Conservation (phyloP, 73 alveolate genomes). For the Paramecium sonneborni region DNA sequence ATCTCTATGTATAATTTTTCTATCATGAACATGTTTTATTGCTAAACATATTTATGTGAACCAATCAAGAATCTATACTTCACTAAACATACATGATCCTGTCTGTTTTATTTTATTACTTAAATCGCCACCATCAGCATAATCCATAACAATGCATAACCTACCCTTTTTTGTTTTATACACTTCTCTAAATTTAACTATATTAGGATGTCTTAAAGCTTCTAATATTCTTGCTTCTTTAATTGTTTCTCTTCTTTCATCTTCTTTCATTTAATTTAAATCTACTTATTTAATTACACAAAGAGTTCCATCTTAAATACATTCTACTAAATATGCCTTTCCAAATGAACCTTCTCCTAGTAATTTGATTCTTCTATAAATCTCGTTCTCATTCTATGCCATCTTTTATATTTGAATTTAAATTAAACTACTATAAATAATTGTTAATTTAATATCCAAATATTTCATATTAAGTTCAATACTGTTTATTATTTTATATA, state of each 20-base stretch:
- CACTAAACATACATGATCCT: slow-evolving; percentile 73
- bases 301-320: slow-evolving; percentile 75
- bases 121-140: slow-evolving; percentile 75
- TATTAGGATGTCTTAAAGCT: slow-evolving; percentile 92
- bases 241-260: slow-evolving; percentile 86
- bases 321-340: slow-evolving; percentile 89
- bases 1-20: slow-evolving; percentile 91
- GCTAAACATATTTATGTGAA: slow-evolving; percentile 95
- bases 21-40: slow-evolving; percentile 94
- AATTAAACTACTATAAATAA: not conserved
- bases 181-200: slow-evolving; percentile 89
- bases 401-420: slow-evolving; percentile 12
- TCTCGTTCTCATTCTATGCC: slow-evolving; percentile 68
- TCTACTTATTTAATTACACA: slow-evolving; percentile 92
- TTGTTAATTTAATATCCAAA: not conserved
- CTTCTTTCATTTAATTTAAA: slow-evolving; percentile 80
- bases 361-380: slow-evolving; percentile 80
- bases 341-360: slow-evolving; percentile 97
- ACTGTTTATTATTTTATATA: not conserved
- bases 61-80: slow-evolving; percentile 86
- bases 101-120: slow-evolving; percentile 61
- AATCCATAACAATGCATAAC: slow-evolving; percentile 72
- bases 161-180: slow-evolving; percentile 90
- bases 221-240: slow-evolving; percentile 92
- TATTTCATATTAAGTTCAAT: not conserved